phyloP scores from a whole-genome alignment of 495 filamentous ascomycete species.

The Daldinia grandis region DNA sequence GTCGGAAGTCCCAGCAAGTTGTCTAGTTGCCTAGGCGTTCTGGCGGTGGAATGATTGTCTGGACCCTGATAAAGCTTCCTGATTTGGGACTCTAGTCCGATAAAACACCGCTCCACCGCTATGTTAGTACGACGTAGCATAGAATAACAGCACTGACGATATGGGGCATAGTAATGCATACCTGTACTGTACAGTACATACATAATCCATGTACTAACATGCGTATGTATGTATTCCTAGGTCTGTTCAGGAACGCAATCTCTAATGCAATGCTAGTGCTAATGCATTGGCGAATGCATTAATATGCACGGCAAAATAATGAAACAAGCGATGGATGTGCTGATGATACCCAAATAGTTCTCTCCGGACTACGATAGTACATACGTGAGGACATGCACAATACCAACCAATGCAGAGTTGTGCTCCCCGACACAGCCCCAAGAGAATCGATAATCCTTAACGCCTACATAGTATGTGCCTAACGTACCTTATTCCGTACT shows the following conservation, averaged over 20 bases:
- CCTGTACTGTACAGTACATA: background rate
- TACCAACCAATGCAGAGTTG: conserved; percentile 18
- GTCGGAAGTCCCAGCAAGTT: conserved; percentile 36
- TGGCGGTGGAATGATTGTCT: conserved; percentile 42
- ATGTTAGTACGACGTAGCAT: conserved; percentile 16
- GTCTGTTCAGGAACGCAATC: conserved; percentile 1
- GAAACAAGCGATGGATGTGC: conserved; percentile 41
- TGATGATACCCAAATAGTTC: conserved; percentile 28
- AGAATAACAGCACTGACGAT: conserved; percentile 24
- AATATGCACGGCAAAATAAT: conserved; percentile 42
- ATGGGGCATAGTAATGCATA: conserved; percentile 31
- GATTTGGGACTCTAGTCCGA: conserved; percentile 41
- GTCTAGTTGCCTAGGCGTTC: conserved; percentile 26
- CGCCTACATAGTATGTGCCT: background rate
- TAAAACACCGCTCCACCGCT: conserved; percentile 36
- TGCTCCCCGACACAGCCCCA: conserved; percentile 21
- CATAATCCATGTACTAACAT: conserved; percentile 5
- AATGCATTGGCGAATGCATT: conserved; percentile 31
- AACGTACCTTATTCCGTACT: background rate
- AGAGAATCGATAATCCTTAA: conserved; percentile 31
- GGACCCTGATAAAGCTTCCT: conserved; percentile 39
- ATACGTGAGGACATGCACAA: conserved; percentile 7
- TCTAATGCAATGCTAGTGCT: conserved; percentile 31
- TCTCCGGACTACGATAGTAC: background rate
- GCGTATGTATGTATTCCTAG: conserved; percentile 6